Evolutionary conservation across 1,284 basidiomycete genomes (phyloP).

Genomic region (Sporisorium exsertum): DNA sequence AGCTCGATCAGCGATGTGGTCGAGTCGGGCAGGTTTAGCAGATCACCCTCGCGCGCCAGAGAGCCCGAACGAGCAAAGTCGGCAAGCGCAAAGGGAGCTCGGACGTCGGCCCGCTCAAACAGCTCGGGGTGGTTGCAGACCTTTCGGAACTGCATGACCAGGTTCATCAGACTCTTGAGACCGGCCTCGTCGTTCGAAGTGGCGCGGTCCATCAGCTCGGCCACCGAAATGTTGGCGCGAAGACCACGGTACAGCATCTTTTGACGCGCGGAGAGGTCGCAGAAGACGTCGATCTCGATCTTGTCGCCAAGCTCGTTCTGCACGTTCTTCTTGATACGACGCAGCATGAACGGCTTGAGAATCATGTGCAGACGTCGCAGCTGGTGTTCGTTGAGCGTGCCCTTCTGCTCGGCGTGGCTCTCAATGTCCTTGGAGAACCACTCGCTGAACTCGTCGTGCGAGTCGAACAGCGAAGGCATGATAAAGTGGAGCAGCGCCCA

Average conservation of each 20-base stretch:
- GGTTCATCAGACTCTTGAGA: constrained; percentile 94
- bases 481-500: constrained; percentile 99
- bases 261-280: constrained; percentile 93
- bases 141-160: constrained; percentile 99
- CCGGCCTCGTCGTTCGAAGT: constrained; percentile 88
- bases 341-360: constrained; percentile 98
- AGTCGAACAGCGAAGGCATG: constrained; percentile 99
- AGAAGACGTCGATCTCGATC: constrained; percentile 97
- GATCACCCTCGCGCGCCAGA: constrained; percentile 85
- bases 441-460: constrained; percentile 98
- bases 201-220: constrained; percentile 93
- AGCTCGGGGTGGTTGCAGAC: constrained; percentile 99
- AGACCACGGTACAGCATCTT: constrained; percentile 91
- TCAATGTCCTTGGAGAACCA: constrained; percentile 99
- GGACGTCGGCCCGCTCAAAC: constrained; percentile 96
- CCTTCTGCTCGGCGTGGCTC: constrained; percentile 82
- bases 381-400: constrained; percentile 92
- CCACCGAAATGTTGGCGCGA: constrained; percentile 91
- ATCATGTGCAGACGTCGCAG: constrained; percentile 97
- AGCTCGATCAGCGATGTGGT: constrained; percentile 87
- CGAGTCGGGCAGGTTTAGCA: constrained; percentile 82
- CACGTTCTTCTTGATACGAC: constrained; percentile 96
- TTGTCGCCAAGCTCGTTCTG: constrained; percentile 99
- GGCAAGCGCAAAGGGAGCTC: constrained; percentile 89
- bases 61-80: constrained; percentile 85